Conservation (phyloP, 139 green algal species). For the Nannochloris sp. region DNA sequence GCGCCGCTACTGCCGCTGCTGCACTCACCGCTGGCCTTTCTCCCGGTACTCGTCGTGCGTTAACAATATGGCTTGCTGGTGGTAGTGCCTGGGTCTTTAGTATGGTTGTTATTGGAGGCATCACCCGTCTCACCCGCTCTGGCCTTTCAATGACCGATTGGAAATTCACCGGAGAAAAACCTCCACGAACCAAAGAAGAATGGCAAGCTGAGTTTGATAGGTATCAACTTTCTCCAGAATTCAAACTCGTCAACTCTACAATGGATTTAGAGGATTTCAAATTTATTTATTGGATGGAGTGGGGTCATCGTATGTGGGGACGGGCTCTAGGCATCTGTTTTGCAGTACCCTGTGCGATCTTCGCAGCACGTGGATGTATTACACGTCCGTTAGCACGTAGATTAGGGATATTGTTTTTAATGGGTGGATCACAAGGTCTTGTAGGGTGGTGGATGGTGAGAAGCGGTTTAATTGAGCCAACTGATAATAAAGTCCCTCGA, state of each 20-base stretch:
- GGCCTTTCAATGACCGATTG: constrained; percentile 99
- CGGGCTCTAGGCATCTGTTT: constrained; percentile 71
- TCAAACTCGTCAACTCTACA: constrained; percentile 67
- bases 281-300: constrained; percentile 99
- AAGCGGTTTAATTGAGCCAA: constrained; percentile 43
- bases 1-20: neutral
- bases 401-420: constrained; percentile 77
- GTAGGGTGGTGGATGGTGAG: constrained; percentile 99
- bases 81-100: constrained; percentile 84
- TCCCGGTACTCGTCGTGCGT: constrained; percentile 13
- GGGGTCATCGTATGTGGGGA: constrained; percentile 91
- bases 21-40: constrained; percentile 26
- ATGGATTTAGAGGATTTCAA: constrained; percentile 98
- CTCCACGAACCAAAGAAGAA: constrained; percentile 54
- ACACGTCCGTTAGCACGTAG: constrained; percentile 58
- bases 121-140: constrained; percentile 91
- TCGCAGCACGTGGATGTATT: constrained; percentile 63
- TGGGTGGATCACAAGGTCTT: constrained; percentile 85
- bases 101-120: constrained; percentile 93
- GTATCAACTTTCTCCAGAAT: constrained; percentile 90
- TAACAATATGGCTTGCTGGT: constrained; percentile 75
- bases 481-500: constrained; percentile 61
- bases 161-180: constrained; percentile 87
- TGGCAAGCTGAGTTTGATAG: constrained; percentile 87
- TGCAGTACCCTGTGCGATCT: constrained; percentile 70